Base-by-base conservation (phyloP, 176 grass and related monocot genomes). In the Oryza brachyantha region DNA sequence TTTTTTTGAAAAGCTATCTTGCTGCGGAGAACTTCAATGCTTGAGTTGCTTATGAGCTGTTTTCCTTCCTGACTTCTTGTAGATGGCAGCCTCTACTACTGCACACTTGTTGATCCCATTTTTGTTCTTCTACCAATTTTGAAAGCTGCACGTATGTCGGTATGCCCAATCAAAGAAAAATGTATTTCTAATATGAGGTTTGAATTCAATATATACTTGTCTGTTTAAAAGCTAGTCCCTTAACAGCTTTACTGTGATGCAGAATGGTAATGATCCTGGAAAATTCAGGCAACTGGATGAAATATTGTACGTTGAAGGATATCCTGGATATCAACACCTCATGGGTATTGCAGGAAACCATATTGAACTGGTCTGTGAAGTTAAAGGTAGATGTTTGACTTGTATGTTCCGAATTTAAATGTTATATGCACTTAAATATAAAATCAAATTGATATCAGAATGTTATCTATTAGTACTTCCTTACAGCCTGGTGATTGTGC, bases 51-150 rank as follows among this genome's bases (percentile, higher is more conserved):
- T 60, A 25, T 68, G 19, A 73, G 34, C 28, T 62, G 26, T 28
- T 86, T 69, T 67, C 61, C 68, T 78, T 77, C 61, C 61, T 72
- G 39, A 61, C 75, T 78, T 77, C 67, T 55, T 72, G 39, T 83
- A 99, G 96, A 99, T 93, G 92, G 96, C 29, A 86, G 96, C 60
- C 76, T 99, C 55, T 99, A 99, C 73, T 86, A 95, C 41, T 89
- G 74, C 61, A 95, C 96, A 50, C 86, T 74, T 80, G 72, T 95
- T 39, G 92, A 99, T 29, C 92, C 96, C 14, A 79, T 91, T 72
- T 93, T 99, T 71, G 75, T 99, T 82, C 69, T 98, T 34, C 81
- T 99, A 61, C 96, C 92, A 60, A 72, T 81, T 55, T 89, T 99
- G 55, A 86, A 92, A 84, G 88, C 88, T 81, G 90, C 85, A 38